Percentiles rank a stretch among this genome's conserved stretches.
These are phyloP conservation scores for Corinectria fuckeliana DNA, from an alignment of 2,329 filamentous ascomycete genomes.

Conservation along the genomic window DNA sequence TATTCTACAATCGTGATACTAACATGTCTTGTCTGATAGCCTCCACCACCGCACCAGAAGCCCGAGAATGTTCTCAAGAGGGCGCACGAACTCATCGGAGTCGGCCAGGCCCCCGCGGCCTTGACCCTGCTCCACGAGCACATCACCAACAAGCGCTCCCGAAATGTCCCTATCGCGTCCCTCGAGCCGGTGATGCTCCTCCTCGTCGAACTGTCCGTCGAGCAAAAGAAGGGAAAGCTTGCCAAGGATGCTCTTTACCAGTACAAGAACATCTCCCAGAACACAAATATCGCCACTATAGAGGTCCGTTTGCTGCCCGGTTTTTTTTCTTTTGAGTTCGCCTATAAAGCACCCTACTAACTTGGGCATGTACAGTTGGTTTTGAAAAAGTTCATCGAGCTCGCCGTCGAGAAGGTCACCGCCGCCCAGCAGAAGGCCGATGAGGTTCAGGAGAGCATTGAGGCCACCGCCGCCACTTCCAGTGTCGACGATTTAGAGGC, in stretches of 20 bases:
- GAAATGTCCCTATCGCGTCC: conserved; percentile 94
- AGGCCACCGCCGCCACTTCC: conserved; percentile 67
- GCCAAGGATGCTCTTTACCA: conserved; percentile 99
- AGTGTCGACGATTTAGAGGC: conserved; percentile 96
- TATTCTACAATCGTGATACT: conserved; percentile 34
- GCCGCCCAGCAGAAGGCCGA: conserved; percentile 96
- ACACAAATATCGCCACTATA: conserved; percentile 97
- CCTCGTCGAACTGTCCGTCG: conserved; percentile 94
- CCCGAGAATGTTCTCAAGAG: conserved; percentile 99
- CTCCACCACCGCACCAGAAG: conserved; percentile 95
- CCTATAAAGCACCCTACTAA: conserved; percentile 28
- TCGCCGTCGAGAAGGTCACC: conserved; percentile 94
- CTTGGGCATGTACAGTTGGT: conserved; percentile 66
- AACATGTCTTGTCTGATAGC: conserved; percentile 57
- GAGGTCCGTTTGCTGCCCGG: conserved; percentile 80
- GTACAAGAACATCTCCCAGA: conserved; percentile 99
- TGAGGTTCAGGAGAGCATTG: conserved; percentile 87
- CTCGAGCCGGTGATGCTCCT: conserved; percentile 98
- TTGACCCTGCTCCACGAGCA: conserved; percentile 97
- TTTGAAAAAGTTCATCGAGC: conserved; percentile 96
- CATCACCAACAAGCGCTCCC: conserved; percentile 96
- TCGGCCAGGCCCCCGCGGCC: conserved; percentile 90
- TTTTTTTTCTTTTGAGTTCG: no score
- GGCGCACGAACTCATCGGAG: conserved; percentile 97
- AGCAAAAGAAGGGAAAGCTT: conserved; percentile 96